Evolutionary conservation across 768 basidiomycete species (phyloP), one percentile per base, ranked within the genome.

Genomic region (Pleurotus tuber-regium): DNA sequence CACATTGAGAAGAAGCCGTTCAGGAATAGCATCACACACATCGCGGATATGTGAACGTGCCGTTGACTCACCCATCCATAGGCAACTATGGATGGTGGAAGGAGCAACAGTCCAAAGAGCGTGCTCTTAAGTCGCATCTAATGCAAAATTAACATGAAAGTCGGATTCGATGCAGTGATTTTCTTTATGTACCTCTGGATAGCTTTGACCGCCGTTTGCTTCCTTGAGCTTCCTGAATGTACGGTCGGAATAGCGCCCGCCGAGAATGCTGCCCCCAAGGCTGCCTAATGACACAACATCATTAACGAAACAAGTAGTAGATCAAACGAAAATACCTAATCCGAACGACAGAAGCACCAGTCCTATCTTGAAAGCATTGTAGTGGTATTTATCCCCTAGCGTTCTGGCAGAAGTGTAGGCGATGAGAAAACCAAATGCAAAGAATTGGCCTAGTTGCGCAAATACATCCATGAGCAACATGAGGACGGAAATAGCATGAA

Each of bases 321-420:
- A 25, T 14, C 51, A 26, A 10, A 23, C 19, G 8, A 39, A 60
- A 75, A 30, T 51, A 83, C 88, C 87, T 12, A 78, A 55, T 41
- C 92, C 92, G 57, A 83, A 88, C 0, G 86, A 67, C 7, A 97
- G 77, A 4, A 93, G 77, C 8, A 92, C 82, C 23, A 93, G 65
- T 3, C 93, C 93, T 42, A 88, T 82, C 36, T 82, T 72, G 4
- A 94, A 70, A 0, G 92, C 71, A 40, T 79, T 71, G 63, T 86
- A 92, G 24, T 74, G 62, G 59, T 95, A 95, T 2, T 73, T 66
- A 24, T 67, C 63, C 5, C 71, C 76, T 9, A 95, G 74, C 1
- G 88, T 91, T 53, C 87, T 76, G 6, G 89, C 76, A 12, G 82
- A 82, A 0, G 89, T 89, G 63, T 92, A 95, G 2, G 80, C 70